Base-by-base conservation (phyloP, 2,329 filamentous ascomycete species). In the Sporothrix schenckii region DNA sequence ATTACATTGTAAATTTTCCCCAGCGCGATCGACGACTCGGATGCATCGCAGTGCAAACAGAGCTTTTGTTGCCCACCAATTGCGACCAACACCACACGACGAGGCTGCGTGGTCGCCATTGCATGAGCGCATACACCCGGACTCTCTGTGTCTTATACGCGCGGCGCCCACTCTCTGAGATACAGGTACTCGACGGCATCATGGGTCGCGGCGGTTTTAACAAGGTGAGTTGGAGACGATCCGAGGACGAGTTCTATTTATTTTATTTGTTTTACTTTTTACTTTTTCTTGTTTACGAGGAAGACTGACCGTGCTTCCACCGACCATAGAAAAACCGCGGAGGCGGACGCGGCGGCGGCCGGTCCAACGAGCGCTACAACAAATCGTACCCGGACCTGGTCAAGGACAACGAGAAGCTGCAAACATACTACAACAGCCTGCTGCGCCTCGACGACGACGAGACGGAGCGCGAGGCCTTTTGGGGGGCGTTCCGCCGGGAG, bases 381-480 rank as follows among this genome's bases (percentile, higher is more conserved):
- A 78, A 77, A 68, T 14, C 71, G 7, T 89, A 88, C 78, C 82
- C 86, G 21, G 86, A 90, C 52, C 85, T 97, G 69, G 81, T 85
- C 75, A 95, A 94, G 83, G 83, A 89, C 76, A 97, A 99, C 81
- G 90, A 92, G 78, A 90, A 90, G 76, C 91, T 97, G 74, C 91
- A 98, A 82, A 84, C 85, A 74, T 98, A 91, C 83, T 99, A 99
- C 84, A 90, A 96, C 78, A 84, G 86, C 73, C 85, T 94, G 41
- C 85, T 92, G 6, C 87, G 93, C 71, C 83, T 98, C 9, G 86
- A 91, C 0, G 91, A 93, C 53, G 70, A 71, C 19, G 71, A 72
- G 66, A 88, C 90, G 60, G 94, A 98, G 81, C 89, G 87, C 76
- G 84, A 88, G 70, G 85, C 87, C 11, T 98, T 97, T 81, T 99